phyloP scores from a whole-genome alignment of 805 yeast genomes.

The Metschnikowia noctiluminum region DNA sequence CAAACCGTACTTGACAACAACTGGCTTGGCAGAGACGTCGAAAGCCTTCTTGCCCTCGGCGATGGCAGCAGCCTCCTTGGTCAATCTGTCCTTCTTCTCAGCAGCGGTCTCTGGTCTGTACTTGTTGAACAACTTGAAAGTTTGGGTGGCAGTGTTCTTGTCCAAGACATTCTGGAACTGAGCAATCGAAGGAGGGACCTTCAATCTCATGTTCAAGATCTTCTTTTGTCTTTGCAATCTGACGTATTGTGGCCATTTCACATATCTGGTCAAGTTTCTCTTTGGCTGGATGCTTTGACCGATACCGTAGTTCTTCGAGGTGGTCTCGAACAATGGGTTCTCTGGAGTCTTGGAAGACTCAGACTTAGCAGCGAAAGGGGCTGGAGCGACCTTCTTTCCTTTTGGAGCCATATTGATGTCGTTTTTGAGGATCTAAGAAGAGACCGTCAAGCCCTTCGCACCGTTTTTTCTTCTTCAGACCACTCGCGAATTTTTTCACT shows the following conservation, averaged over 20 bases:
- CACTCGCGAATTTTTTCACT: constrained; percentile 2
- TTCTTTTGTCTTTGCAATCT: constrained; percentile 99
- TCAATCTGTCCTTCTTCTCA: constrained; percentile 98
- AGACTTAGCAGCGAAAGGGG: constrained; percentile 61
- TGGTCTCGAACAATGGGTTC: constrained; percentile 58
- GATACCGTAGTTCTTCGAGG: constrained; percentile 92
- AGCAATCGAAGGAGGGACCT: constrained; percentile 98
- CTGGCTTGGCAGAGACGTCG: constrained; percentile 96
- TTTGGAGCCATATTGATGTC: constrained; percentile 37
- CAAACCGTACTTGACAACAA: constrained; percentile 95
- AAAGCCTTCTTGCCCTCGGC: constrained; percentile 97
- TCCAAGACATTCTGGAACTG: constrained; percentile 95
- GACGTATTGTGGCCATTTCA: constrained; percentile 98
- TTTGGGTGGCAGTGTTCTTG: constrained; percentile 97
- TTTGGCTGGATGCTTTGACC: constrained; percentile 96
- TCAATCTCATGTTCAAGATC: constrained; percentile 90
- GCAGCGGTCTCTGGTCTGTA: constrained; percentile 97
- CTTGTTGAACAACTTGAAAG: constrained; percentile 97
- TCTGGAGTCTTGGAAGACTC: constrained; percentile 25
- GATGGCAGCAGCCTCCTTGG: constrained; percentile 98
- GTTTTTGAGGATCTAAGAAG: constrained; percentile 3
- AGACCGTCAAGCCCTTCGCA: constrained; percentile 4
- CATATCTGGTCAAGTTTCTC: constrained; percentile 94
- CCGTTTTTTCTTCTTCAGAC: constrained; percentile 7
- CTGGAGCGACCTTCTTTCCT: constrained; percentile 91